phyloP scores from a whole-genome alignment of 345 rosid species.

The Reutealis trisperma region DNA sequence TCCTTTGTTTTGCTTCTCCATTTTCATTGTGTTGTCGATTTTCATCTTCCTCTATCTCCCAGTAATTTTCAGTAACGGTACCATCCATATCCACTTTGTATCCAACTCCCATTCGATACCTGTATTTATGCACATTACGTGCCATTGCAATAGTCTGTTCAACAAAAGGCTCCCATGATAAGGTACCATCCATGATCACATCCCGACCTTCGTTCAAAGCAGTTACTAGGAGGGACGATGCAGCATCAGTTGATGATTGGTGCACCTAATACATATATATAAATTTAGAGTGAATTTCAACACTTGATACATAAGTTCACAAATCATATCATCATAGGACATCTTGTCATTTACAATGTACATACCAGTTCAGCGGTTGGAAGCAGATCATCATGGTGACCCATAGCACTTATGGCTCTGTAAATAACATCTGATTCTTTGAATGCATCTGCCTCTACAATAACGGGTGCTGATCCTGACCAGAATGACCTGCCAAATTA shows the following conservation, averaged over 20 bases:
- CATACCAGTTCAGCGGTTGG: slow-evolving; percentile 83
- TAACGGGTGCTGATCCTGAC: slow-evolving; percentile 80
- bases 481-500: slow-evolving; percentile 66
- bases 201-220: slow-evolving; percentile 92
- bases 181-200: slow-evolving; percentile 94
- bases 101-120: slow-evolving; percentile 88
- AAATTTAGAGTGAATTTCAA: too few species aligned
- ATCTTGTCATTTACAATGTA: neutral
- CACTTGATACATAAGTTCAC: too few species aligned
- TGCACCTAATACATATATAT: slow-evolving; percentile 51
- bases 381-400: slow-evolving; percentile 78
- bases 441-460: slow-evolving; percentile 94
- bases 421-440: slow-evolving; percentile 95
- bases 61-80: slow-evolving; percentile 67
- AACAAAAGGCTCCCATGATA: slow-evolving; percentile 90
- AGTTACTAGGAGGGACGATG: slow-evolving; percentile 87
- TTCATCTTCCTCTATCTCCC: slow-evolving; percentile 73
- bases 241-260: slow-evolving; percentile 94
- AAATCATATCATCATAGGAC: neutral
- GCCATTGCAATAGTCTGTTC: slow-evolving; percentile 91
- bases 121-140: slow-evolving; percentile 73
- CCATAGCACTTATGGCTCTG: slow-evolving; percentile 81
- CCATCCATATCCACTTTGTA: slow-evolving; percentile 68
- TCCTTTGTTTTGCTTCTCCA: slow-evolving; percentile 53
- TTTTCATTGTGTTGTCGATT: slow-evolving; percentile 12